Conservation (phyloP, 805 yeast species). For the Saccharomycopsis selenospora region DNA sequence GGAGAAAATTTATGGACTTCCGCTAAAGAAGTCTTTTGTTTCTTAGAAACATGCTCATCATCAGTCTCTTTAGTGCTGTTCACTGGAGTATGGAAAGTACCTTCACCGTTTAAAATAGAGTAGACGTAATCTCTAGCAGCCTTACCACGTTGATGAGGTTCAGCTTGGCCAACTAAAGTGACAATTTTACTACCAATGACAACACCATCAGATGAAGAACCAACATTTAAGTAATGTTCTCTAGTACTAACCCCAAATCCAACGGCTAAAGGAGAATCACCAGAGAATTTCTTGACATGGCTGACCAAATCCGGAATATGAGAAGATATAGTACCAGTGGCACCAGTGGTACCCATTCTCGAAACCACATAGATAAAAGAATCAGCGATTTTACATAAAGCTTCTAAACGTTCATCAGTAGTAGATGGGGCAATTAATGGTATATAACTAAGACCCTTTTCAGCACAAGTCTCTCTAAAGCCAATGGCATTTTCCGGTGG, state of each 20-base stretch:
- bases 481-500: slow-evolving; percentile 97
- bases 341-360: slow-evolving; percentile 98
- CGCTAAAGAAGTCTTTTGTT: slow-evolving; percentile 32
- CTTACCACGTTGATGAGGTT: slow-evolving; percentile 50
- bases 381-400: slow-evolving; percentile 81
- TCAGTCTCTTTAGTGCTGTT: slow-evolving; percentile 22
- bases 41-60: slow-evolving; percentile 26
- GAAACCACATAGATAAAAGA: slow-evolving; percentile 95
- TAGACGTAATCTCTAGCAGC: slow-evolving; percentile 58
- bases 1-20: slow-evolving; percentile 66
- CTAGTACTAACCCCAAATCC: slow-evolving; percentile 96
- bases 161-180: slow-evolving; percentile 57
- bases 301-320: slow-evolving; percentile 62
- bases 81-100: slow-evolving; percentile 27
- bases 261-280: slow-evolving; percentile 79
- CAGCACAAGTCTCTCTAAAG: slow-evolving; percentile 66
- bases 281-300: slow-evolving; percentile 70
- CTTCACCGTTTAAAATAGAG: slow-evolving; percentile 58
- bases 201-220: slow-evolving; percentile 83
- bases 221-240: slow-evolving; percentile 79
- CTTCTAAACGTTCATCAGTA: slow-evolving; percentile 75
- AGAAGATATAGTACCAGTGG: slow-evolving; percentile 53
- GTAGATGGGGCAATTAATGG: slow-evolving; percentile 98
- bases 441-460: slow-evolving; percentile 69
- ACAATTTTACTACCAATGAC: slow-evolving; percentile 90